Percentiles rank a stretch among this genome's conserved stretches.
Conservation (phyloP, 2,329 filamentous ascomycete species). For the Colletotrichum salicis region DNA sequence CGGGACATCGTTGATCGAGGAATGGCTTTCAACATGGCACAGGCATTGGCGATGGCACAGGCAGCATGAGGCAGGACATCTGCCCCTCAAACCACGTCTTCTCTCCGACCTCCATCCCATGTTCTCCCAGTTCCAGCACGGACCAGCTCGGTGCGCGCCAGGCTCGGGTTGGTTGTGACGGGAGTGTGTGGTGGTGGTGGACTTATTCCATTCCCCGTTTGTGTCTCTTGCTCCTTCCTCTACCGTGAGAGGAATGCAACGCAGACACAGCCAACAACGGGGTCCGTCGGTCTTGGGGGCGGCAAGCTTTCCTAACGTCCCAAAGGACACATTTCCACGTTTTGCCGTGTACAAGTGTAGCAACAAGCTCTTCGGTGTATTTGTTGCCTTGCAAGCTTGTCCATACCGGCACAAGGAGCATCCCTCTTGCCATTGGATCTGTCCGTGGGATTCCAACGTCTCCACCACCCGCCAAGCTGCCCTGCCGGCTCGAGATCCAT, state of each 20-base stretch:
- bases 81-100: neutral
- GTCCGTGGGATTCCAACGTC: neutral
- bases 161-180: constrained; percentile 4
- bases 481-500: constrained; percentile 26
- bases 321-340: constrained; percentile 31
- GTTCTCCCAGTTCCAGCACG: constrained; percentile 9
- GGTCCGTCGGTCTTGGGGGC: neutral
- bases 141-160: constrained; percentile 19
- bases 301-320: neutral
- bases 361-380: neutral
- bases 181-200: constrained; percentile 5
- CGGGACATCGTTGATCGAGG: constrained; percentile 6
- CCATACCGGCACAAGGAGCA: constrained; percentile 26
- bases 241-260: neutral
- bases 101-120: neutral
- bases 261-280: neutral
- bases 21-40: neutral
- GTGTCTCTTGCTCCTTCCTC: constrained; percentile 1
- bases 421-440: neutral
- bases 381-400: neutral
- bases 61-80: neutral
- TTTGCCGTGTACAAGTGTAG: constrained; percentile 13
- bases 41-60: neutral
- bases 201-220: neutral
- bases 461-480: constrained; percentile 31